phyloP scores from a whole-genome alignment of 495 filamentous ascomycete species.

The Trichocladium antarcticum region DNA sequence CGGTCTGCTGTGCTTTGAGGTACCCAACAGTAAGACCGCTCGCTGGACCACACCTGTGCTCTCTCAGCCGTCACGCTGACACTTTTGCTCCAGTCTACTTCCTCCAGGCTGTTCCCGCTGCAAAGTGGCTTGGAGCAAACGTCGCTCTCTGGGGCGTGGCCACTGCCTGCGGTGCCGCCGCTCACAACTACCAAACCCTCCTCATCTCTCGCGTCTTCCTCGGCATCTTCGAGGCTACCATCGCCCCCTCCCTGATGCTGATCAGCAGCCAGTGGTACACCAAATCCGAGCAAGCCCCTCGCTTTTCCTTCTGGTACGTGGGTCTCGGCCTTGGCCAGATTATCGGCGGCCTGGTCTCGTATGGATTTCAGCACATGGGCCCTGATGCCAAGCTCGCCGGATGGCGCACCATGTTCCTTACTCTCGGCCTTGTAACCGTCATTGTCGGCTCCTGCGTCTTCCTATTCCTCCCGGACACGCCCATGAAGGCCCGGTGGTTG shows the following conservation, averaged over 20 bases:
- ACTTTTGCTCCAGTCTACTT: conserved; percentile 24
- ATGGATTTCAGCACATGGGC: conserved; percentile 47
- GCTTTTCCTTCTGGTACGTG: conserved; percentile 55
- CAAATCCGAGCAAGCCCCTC: conserved; percentile 47
- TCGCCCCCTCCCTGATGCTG: conserved; percentile 48
- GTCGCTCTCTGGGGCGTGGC: conserved; percentile 41
- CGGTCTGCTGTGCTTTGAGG: conserved; percentile 25
- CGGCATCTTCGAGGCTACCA: conserved; percentile 53
- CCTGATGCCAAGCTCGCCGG: conserved; percentile 35
- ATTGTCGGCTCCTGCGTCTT: conserved; percentile 36
- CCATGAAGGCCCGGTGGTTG: conserved; percentile 42
- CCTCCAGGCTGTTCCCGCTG: conserved; percentile 44
- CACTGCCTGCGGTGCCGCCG: conserved; percentile 30
- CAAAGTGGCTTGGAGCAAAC: conserved; percentile 47
- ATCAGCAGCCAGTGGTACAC: conserved; percentile 51
- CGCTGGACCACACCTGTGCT: too few species aligned
- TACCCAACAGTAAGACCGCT: conserved; percentile 29
- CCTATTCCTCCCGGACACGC: conserved; percentile 43
- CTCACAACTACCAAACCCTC: conserved; percentile 26
- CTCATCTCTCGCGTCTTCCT: conserved; percentile 44
- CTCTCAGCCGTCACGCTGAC: background rate
- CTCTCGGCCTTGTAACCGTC: conserved; percentile 45
- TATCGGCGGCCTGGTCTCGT: conserved; percentile 50
- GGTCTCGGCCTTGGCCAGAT: conserved; percentile 54
- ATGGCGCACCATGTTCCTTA: conserved; percentile 55